phyloP scores from a whole-genome alignment of 139 green algal genomes.

The Coelastrella sp. region DNA sequence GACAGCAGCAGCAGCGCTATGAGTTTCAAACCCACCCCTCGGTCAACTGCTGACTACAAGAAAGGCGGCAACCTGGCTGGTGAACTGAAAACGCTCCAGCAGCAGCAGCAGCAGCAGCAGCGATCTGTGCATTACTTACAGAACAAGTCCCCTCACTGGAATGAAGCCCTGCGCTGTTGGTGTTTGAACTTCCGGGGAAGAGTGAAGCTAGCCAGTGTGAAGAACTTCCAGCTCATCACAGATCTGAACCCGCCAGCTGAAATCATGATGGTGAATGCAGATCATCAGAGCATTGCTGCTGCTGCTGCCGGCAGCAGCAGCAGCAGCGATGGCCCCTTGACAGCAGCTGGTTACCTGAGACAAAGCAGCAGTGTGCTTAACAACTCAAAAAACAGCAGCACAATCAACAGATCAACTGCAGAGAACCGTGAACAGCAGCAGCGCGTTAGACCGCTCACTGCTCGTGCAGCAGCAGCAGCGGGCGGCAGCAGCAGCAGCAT shows the following conservation, averaged over 20 bases:
- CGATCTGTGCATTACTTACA: slow-evolving; percentile 52
- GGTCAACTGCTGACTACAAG: too few relatives aligned
- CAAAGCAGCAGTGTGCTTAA: neutral
- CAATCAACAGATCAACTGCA: neutral
- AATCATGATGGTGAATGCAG: neutral
- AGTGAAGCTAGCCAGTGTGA: slow-evolving; percentile 92
- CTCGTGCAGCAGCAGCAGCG: neutral
- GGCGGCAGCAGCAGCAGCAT: slow-evolving; percentile 8
- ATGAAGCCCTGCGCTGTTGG: slow-evolving; percentile 90
- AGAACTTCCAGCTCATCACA: slow-evolving; percentile 94
- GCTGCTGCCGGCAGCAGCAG: neutral
- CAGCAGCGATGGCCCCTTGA: neutral
- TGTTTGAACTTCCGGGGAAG: slow-evolving; percentile 97
- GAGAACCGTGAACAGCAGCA: neutral
- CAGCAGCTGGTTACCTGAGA: neutral
- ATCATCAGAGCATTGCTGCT: neutral
- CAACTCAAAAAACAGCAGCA: neutral
- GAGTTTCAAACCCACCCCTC: too few relatives aligned
- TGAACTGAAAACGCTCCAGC: neutral
- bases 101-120: slow-evolving; percentile 27
- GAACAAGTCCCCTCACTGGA: slow-evolving; percentile 95
- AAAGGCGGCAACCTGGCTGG: neutral
- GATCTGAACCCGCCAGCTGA: neutral
- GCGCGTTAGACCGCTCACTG: neutral
- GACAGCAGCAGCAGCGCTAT: slow-evolving; percentile 10